A percentile compares a stretch with the other conserved stretches of the same genome.
These are phyloP conservation scores for Ustilago shanxiensis DNA, from an alignment of 1,284 basidiomycete genomes.

Conservation along the genomic window DNA sequence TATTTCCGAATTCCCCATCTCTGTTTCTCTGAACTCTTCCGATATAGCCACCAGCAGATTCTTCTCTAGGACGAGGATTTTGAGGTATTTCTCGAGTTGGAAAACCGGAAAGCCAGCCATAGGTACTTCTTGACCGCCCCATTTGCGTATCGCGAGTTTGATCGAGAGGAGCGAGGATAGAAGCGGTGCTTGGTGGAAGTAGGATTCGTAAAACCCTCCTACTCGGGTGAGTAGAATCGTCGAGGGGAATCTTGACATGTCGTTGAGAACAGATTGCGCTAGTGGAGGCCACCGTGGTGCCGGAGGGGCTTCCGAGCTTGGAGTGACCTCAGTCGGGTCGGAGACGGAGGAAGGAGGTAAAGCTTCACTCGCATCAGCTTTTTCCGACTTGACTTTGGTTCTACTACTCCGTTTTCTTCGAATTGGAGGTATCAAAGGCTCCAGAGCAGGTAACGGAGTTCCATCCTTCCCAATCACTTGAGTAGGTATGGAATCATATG, in stretches of 20 bases:
- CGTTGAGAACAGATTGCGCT: slow-evolving; percentile 60
- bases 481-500: slow-evolving; percentile 28
- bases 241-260: slow-evolving; percentile 58
- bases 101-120: slow-evolving; percentile 68
- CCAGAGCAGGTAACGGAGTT: slow-evolving; percentile 18
- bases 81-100: slow-evolving; percentile 69
- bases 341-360: too few species aligned
- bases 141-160: slow-evolving; percentile 62
- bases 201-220: slow-evolving; percentile 69
- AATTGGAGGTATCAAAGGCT: slow-evolving; percentile 2
- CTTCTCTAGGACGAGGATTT: slow-evolving; percentile 64
- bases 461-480: slow-evolving; percentile 22
- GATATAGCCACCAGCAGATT: slow-evolving; percentile 64
- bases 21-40: slow-evolving; percentile 57
- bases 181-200: slow-evolving; percentile 65
- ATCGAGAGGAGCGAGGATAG: slow-evolving; percentile 58
- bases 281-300: slow-evolving; percentile 60
- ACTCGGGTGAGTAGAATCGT: slow-evolving; percentile 68
- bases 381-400: slow-evolving; percentile 2
- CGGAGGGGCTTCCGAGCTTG: background rate
- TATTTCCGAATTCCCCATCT: slow-evolving; percentile 40
- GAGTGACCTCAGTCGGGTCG: too few species aligned
- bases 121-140: slow-evolving; percentile 59
- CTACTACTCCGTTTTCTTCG: slow-evolving; percentile 5
- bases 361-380: slow-evolving; percentile 1